These are phyloP conservation scores for Sonneratia caseolaris DNA, from an alignment of 345 rosid species.

Conservation along the genomic window DNA sequence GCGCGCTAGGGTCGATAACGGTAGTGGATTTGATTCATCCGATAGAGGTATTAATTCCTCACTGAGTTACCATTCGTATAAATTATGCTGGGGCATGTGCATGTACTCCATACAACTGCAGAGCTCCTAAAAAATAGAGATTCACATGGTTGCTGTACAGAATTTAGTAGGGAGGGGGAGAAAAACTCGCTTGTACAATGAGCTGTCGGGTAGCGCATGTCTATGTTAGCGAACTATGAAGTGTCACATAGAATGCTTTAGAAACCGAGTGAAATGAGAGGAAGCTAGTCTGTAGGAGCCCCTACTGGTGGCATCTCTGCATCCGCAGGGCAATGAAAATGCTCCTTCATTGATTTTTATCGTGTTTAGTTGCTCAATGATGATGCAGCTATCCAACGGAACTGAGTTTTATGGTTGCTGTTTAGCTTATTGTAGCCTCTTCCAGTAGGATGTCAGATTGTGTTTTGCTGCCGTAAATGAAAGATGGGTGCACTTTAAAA, in stretches of 20 bases:
- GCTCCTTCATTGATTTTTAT: not conserved
- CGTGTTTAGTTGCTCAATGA: not conserved
- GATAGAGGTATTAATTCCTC: constrained; percentile 33
- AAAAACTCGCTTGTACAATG: no score
- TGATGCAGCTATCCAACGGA: not conserved
- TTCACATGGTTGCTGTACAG: no score
- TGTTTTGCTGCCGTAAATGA: not conserved
- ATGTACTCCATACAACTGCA: not conserved
- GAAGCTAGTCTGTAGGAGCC: no score
- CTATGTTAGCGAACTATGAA: no score
- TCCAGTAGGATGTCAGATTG: not conserved
- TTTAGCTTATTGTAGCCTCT: not conserved
- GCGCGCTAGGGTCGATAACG: constrained; percentile 73
- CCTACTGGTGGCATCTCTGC: no score
- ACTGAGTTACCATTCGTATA: not conserved
- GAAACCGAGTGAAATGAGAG: no score
- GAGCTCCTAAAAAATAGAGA: no score
- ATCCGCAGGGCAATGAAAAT: no score
- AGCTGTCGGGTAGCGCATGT: no score
- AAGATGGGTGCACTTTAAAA: not conserved
- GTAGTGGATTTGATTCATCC: constrained; percentile 42
- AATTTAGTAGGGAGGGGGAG: no score
- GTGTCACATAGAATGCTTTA: no score
- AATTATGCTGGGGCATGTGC: not conserved
- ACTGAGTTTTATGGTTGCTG: not conserved